Conservation (phyloP, 164 flowering plant species). For the Dillenia suffruticosa region DNA sequence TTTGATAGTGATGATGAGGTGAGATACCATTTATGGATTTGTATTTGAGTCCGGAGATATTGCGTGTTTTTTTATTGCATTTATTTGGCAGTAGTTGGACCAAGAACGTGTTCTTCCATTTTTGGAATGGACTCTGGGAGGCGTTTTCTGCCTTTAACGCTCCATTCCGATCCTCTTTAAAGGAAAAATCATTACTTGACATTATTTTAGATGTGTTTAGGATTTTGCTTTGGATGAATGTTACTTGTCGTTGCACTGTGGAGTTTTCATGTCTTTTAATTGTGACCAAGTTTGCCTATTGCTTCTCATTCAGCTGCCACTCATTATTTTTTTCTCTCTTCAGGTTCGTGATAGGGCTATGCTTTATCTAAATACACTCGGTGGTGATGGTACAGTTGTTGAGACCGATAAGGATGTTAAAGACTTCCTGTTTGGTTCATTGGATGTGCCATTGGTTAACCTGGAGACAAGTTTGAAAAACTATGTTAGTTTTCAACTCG, state of each 20-base stretch:
- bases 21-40: slow-evolving; percentile 13
- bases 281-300: no score
- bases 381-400: slow-evolving; percentile 65
- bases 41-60: neutral
- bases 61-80: neutral
- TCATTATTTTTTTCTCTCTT: neutral
- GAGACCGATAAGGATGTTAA: slow-evolving; percentile 70
- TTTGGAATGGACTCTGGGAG: no score
- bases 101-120: no score
- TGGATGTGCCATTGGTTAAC: slow-evolving; percentile 79
- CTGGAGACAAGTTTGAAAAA: slow-evolving; percentile 81
- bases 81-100: neutral
- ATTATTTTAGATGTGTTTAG: no score
- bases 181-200: no score
- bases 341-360: slow-evolving; percentile 99
- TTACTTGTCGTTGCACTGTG: no score
- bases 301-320: no score
- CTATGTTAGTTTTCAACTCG: slow-evolving; percentile 48
- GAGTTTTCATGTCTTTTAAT: no score
- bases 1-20: slow-evolving; percentile 98
- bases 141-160: no score
- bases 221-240: no score
- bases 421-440: slow-evolving; percentile 83
- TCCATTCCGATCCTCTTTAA: no score
- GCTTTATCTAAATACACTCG: slow-evolving; percentile 78